Percentiles rank a stretch among this genome's conserved stretches.
Conservation (phyloP, 352 stramenopile genomes). For the Phytophthora rubi region DNA sequence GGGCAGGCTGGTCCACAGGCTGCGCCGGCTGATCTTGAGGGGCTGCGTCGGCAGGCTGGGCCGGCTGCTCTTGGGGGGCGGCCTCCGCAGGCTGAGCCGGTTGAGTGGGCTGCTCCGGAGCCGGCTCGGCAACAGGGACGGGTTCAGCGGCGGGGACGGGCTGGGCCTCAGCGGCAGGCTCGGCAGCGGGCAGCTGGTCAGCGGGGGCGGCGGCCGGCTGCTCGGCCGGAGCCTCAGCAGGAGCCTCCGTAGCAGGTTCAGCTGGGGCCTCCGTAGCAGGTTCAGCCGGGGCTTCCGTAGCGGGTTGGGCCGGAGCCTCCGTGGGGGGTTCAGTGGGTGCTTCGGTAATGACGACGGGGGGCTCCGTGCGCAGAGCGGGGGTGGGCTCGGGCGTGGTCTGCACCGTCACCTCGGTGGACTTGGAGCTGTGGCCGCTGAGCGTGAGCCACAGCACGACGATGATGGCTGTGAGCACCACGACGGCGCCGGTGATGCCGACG, state of each 20-base stretch:
- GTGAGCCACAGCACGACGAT: slow-evolving; percentile 43
- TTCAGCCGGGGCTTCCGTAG: background rate
- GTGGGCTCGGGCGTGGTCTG: slow-evolving; percentile 31
- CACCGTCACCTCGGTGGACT: slow-evolving; percentile 26
- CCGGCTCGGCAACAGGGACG: slow-evolving; percentile 5
- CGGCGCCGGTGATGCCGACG: slow-evolving; percentile 36
- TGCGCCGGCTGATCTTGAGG: background rate
- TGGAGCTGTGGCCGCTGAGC: slow-evolving; percentile 39
- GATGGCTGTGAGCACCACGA: slow-evolving; percentile 37
- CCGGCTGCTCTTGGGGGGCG: background rate
- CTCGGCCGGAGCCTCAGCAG: background rate
- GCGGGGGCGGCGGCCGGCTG: background rate
- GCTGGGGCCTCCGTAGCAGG: background rate
- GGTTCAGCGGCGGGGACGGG: slow-evolving; percentile 6
- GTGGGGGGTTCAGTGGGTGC: slow-evolving; percentile 2
- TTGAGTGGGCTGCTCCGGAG: background rate
- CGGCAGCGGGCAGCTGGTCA: slow-evolving; percentile 13
- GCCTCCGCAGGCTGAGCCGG: slow-evolving; percentile 10
- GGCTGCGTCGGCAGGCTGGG: background rate
- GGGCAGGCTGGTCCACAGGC: slow-evolving; percentile 7
- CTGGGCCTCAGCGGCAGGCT: slow-evolving; percentile 1
- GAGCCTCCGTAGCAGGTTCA: background rate
- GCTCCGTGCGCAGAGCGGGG: slow-evolving; percentile 28
- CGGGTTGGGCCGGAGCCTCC: background rate
- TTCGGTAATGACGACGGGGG: slow-evolving; percentile 24